Evolutionary conservation across 495 filamentous ascomycete genomes (phyloP), one percentile per base, ranked within the genome.

Genomic region (Penicillium soppii): DNA sequence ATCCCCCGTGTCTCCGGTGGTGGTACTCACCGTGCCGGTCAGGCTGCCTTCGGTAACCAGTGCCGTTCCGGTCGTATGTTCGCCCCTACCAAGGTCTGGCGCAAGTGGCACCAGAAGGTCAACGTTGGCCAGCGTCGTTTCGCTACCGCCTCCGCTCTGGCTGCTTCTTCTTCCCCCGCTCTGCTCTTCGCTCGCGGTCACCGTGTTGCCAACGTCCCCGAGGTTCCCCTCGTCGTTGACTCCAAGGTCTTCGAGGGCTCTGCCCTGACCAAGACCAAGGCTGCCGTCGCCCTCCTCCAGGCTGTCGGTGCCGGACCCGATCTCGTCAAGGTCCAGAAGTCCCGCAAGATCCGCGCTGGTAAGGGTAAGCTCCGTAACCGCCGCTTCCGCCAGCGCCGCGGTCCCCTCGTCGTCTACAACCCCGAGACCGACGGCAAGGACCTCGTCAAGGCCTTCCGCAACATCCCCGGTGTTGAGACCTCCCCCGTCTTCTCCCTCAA

Each of bases 91-190:
- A 97, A 97, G 86, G 89, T 96, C 80, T 98, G 94, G 94, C 82
- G 94, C 69, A 97, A 96, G 82, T 98, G 95, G 95, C 95, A 98
- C 83, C 89, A 96, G 80, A 98, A 97, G 89, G 82, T 98, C 87
- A 96, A 95, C 83, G 84, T 94, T 70, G 85, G 84, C 71, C 92
- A 98, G 85, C 94, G 89, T 79, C 94, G 94, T 68, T 98, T 96
- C 76, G 94, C 94, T 76, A 96, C 91, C 66, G 87, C 90, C 68
- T 97, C 94, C 59, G 94, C 94, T 68, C 81, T 98, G 62, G 94
- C 94, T 75, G 94, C 94, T 61, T 97, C 95, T 56, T 92, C 94
- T 56, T 89, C 89, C 68, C 86, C 90, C 65, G 85, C 94, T 64
- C 91, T 98, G 60, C 84, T 98, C 60, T 82, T 96, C 70, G 95